phyloP scores from a whole-genome alignment of 768 basidiomycete species.

The Kwoniella europaea region DNA sequence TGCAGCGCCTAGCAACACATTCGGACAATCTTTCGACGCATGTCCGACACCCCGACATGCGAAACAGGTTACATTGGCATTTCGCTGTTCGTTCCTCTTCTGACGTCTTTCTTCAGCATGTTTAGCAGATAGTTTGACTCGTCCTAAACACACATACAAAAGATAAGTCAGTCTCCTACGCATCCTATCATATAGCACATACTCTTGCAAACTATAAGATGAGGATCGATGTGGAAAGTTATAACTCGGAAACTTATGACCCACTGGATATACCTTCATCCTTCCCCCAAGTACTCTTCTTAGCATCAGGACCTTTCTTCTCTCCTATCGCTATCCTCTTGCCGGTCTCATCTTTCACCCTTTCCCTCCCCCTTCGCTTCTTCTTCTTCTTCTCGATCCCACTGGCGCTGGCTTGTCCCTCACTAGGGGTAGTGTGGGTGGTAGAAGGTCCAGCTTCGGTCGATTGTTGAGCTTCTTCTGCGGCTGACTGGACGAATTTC shows the following conservation, averaged over 20 bases:
- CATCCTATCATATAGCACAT: conserved; percentile 13
- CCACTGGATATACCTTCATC: conserved; percentile 46
- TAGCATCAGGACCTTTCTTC: conserved; percentile 41
- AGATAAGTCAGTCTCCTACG: background rate
- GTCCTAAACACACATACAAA: conserved; percentile 18
- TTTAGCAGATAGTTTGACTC: conserved; percentile 35
- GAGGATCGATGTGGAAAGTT: no score
- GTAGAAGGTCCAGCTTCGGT: conserved; percentile 23
- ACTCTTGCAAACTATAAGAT: background rate
- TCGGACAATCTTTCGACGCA: conserved; percentile 79
- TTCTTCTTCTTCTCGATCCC: conserved; percentile 65
- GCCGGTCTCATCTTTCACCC: conserved; percentile 54
- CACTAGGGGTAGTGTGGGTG: conserved; percentile 21
- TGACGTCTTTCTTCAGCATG: conserved; percentile 69
- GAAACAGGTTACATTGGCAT: conserved; percentile 68
- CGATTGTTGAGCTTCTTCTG: conserved; percentile 41
- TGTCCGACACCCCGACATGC: conserved; percentile 85
- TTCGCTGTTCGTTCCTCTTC: conserved; percentile 67
- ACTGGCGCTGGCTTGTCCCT: conserved; percentile 56
- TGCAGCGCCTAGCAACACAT: conserved; percentile 52
- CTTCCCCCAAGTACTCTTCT: conserved; percentile 42
- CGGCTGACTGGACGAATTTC: conserved; percentile 48
- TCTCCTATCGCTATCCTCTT: conserved; percentile 29
- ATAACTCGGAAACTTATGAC: conserved; percentile 30
- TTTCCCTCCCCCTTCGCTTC: conserved; percentile 59